Evolutionary conservation across 2,329 filamentous ascomycete species (phyloP), one percentile per base, ranked within the genome.

Genomic region (Pseudocercospora pini-densiflorae): DNA sequence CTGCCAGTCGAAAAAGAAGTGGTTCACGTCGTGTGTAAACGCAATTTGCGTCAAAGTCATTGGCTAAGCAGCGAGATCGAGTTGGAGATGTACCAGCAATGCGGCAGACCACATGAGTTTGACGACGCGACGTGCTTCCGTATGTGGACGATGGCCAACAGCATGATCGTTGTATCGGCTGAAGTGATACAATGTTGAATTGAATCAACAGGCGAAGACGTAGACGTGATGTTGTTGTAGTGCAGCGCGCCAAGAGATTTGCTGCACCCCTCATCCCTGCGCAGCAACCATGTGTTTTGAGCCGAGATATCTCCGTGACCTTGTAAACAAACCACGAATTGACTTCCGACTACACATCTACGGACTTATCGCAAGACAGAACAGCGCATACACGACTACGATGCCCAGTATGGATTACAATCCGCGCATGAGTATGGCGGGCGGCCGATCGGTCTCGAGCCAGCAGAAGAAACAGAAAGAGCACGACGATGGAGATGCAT

Each of bases 341-440:
- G n/a, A 40, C n/a, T 29, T 27, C 27, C 10, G n/a, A 64, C 21
- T 29, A n/a, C 21, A 5, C 5, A 43, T 19, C 16, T 16, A 19
- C 5, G 40, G 16, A 43, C 40, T 43, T 43, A 43, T 43, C 19
- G 16, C 40, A 43, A 43, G 40, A 43, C 24, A 40, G 51, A 53
- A 59, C 63, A 64, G 57, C 61, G 53, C 66, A 65, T 62, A 61
- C 21, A 59, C 49, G 31, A 24, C 65, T 49, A 64, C 68, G 9
- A 74, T 77, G 75, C 75, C 75, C 61, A 75, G 70, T 55, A 84
- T 84, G 82, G 81, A 82, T 65, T 84, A 80, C 75, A 83, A 83
- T 68, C 79, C 79, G 64, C 81, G 83, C 71, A 84, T 84, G 81
- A 85, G 83, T 73, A 83, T 81, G 74, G 83, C 81, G 60, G 77